Percentiles rank a stretch among this genome's conserved stretches.
Conservation (phyloP, 805 yeast species). For the Metschnikowia arizonensis region DNA sequence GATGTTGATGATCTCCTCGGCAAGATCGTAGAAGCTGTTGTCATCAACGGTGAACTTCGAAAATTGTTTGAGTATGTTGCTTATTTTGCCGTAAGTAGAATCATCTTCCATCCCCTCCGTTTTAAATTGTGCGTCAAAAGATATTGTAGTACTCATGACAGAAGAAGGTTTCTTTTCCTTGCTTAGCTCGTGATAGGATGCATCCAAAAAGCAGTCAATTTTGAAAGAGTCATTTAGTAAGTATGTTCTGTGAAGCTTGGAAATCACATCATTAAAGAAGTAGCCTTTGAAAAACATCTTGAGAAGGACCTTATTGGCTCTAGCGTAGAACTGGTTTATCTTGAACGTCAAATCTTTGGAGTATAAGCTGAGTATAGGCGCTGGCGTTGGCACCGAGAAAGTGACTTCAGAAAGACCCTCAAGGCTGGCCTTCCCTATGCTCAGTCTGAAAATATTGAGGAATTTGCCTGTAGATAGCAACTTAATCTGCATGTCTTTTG, state of each 20-base stretch:
- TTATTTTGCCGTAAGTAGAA: not conserved
- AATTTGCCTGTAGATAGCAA: conserved; percentile 81
- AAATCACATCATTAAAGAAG: conserved; percentile 45
- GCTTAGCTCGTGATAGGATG: conserved; percentile 49
- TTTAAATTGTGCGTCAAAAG: conserved; percentile 10
- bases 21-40: conserved; percentile 41
- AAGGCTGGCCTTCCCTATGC: conserved; percentile 46
- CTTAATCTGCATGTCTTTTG: conserved; percentile 53
- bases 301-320: conserved; percentile 63
- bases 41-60: conserved; percentile 41
- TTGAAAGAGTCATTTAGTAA: conserved; percentile 50
- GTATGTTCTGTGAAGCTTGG: conserved; percentile 52
- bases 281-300: conserved; percentile 59
- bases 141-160: conserved; percentile 11
- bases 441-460: conserved; percentile 63
- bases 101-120: not conserved
- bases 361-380: conserved; percentile 28
- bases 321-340: conserved; percentile 55
- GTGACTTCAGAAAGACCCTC: conserved; percentile 25
- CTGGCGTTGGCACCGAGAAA: conserved; percentile 7
- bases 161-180: conserved; percentile 36
- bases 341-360: conserved; percentile 48
- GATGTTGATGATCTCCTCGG: conserved; percentile 48
- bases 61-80: conserved; percentile 6
- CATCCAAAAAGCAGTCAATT: conserved; percentile 50